phyloP scores from a whole-genome alignment of 441 rosid genomes.

The Manihot esculenta region DNA sequence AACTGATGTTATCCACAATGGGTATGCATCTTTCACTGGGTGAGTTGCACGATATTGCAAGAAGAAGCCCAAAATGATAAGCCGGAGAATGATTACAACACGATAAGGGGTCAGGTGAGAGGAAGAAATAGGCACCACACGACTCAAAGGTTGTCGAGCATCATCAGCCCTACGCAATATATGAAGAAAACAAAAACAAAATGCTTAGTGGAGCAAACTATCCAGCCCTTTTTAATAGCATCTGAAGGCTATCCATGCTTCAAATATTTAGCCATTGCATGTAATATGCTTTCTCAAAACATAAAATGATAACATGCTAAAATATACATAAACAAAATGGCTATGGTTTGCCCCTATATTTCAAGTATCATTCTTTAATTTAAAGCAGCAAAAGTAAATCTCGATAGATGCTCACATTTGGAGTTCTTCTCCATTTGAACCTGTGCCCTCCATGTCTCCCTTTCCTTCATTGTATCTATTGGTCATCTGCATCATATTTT shows the following conservation, averaged over 20 bases:
- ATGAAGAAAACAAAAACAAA: slow-evolving; percentile 12
- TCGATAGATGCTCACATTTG: slow-evolving; percentile 62
- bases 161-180: slow-evolving; percentile 76
- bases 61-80: slow-evolving; percentile 93
- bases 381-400: slow-evolving; percentile 13
- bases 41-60: slow-evolving; percentile 92
- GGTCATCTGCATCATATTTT: slow-evolving; percentile 67
- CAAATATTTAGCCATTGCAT: background rate
- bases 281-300: background rate
- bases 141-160: slow-evolving; percentile 86
- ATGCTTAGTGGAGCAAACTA: background rate
- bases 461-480: slow-evolving; percentile 79
- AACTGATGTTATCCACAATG: slow-evolving; percentile 89
- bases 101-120: slow-evolving; percentile 91
- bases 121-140: slow-evolving; percentile 73
- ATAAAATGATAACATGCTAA: background rate
- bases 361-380: background rate
- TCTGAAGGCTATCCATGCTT: slow-evolving; percentile 3
- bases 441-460: slow-evolving; percentile 92
- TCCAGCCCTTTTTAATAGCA: background rate
- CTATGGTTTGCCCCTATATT: background rate
- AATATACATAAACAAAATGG: background rate
- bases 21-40: slow-evolving; percentile 88
- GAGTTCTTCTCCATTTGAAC: slow-evolving; percentile 92
- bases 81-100: slow-evolving; percentile 86